Conservation (phyloP, 192 early-diverging fungal genomes). For the Umbelopsis sp. region DNA sequence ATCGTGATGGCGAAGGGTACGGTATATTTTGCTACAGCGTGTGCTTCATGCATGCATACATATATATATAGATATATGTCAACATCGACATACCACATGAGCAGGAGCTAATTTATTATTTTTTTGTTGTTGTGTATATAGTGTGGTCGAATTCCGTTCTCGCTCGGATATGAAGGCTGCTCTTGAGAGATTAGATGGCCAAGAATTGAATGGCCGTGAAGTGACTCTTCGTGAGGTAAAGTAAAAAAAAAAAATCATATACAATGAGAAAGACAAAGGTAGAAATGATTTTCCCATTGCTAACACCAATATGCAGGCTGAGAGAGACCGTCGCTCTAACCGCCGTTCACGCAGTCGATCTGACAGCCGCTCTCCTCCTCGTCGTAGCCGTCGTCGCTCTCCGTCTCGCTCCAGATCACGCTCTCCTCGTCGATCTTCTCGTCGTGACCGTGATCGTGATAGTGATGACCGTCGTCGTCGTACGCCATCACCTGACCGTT, state of each 20-base stretch:
- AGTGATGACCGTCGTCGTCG: constrained; percentile 14
- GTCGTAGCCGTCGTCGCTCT: constrained; percentile 48
- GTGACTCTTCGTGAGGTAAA: constrained; percentile 71
- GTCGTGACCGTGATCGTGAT: constrained; percentile 24
- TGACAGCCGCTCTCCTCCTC: constrained; percentile 38
- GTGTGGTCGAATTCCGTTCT: constrained; percentile 89
- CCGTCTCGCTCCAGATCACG: constrained; percentile 45
- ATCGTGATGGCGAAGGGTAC: constrained; percentile 82
- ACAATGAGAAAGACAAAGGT: constrained; percentile 28
- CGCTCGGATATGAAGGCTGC: constrained; percentile 85
- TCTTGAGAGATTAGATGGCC: constrained; percentile 80
- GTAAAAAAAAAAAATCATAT: constrained; percentile 28
- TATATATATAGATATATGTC: neutral
- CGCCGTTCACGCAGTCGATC: constrained; percentile 48
- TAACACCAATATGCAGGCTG: constrained; percentile 28
- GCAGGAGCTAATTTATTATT: neutral
- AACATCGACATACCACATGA: neutral
- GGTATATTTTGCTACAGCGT: neutral
- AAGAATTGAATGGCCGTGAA: constrained; percentile 68
- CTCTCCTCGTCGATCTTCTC: constrained; percentile 35
- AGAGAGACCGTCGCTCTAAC: constrained; percentile 43
- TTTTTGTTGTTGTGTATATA: constrained; percentile 23
- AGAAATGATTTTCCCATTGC: constrained; percentile 45
- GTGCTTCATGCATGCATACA: neutral
- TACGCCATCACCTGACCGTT: constrained; percentile 24